These are phyloP conservation scores for Xerocomus cyaneibrunnescens DNA, from an alignment of 1,284 basidiomycete species.

Conservation along the genomic window DNA sequence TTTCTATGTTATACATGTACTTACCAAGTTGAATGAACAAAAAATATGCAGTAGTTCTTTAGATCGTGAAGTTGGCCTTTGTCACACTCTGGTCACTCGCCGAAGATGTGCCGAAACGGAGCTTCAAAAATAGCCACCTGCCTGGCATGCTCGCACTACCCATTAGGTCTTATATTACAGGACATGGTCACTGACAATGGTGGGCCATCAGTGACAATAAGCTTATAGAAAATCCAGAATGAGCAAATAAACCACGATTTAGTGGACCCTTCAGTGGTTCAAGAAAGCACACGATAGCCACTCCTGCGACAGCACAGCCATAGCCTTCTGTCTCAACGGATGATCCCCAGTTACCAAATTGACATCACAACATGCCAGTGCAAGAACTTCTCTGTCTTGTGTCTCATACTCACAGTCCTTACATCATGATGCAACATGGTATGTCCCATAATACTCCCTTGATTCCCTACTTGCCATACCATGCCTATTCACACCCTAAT, in stretches of 20 bases:
- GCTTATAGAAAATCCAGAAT: no score
- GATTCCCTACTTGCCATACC: no score
- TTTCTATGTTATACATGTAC: neutral
- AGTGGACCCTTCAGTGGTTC: neutral
- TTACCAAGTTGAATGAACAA: neutral
- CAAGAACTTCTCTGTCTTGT: no score
- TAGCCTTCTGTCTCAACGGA: no score
- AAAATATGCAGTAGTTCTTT: neutral
- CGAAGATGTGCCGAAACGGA: neutral
- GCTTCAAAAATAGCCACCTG: neutral
- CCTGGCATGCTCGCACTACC: neutral
- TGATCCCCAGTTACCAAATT: no score
- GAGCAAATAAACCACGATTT: neutral
- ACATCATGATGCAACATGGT: no score
- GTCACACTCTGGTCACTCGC: neutral
- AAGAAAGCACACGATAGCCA: no score
- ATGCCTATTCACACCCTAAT: neutral
- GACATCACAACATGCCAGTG: no score
- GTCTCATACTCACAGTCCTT: no score
- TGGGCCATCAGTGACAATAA: neutral
- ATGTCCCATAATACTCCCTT: no score
- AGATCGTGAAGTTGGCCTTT: neutral
- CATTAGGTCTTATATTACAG: neutral
- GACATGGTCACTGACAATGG: neutral
- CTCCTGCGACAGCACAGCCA: no score